Evolutionary conservation across 2,329 filamentous ascomycete species (phyloP).

Genomic region (Diaporthe eres): DNA sequence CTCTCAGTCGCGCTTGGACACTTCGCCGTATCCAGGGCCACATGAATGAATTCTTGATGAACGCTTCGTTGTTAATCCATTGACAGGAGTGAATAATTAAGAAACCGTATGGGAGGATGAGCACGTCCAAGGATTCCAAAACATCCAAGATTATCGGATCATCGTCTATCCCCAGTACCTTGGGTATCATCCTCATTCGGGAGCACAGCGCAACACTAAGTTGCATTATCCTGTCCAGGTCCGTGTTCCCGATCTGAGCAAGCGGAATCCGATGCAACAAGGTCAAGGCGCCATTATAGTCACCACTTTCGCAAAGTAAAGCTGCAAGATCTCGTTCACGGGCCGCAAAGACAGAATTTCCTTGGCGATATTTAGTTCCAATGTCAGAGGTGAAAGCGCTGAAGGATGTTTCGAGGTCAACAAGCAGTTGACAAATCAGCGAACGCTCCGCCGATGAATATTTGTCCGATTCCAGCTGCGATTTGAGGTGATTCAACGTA

Average conservation of each 20-base stretch:
- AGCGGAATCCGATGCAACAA: neutral
- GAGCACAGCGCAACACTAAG: neutral
- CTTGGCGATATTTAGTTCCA: neutral
- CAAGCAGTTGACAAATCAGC: constrained; percentile 2
- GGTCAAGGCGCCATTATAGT: neutral
- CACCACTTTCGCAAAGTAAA: neutral
- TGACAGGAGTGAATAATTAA: too few species aligned
- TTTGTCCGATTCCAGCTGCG: neutral
- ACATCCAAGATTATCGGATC: neutral
- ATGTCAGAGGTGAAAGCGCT: neutral
- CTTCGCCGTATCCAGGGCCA: neutral
- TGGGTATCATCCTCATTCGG: neutral
- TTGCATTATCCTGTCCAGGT: neutral
- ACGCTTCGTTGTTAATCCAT: rapidly evolving
- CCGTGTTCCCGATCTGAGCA: neutral
- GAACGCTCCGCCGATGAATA: neutral
- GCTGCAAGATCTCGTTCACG: neutral
- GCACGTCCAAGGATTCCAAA: neutral
- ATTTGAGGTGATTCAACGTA: neutral
- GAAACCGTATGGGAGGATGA: neutral
- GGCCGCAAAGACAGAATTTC: neutral
- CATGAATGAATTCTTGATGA: neutral
- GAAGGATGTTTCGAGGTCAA: neutral
- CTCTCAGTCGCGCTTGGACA: neutral
- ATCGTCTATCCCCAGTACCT: neutral